These are phyloP conservation scores for Sambucus nigra DNA, from an alignment of 129 eudicot genomes.

Conservation along the genomic window DNA sequence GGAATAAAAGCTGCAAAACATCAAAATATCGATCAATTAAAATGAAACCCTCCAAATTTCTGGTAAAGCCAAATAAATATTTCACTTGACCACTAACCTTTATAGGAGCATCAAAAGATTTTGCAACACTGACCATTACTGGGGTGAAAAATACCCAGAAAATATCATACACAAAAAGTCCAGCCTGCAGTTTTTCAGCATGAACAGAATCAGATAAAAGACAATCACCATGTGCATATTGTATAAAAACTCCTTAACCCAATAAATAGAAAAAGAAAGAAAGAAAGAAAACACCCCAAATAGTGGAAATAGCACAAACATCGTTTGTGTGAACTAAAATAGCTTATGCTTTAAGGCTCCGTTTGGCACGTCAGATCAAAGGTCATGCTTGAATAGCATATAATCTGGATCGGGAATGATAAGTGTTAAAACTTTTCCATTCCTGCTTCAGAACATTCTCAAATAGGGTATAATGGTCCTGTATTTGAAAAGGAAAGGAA, in stretches of 20 bases:
- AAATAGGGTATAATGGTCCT: too few species aligned
- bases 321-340: too few species aligned
- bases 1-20: constrained; percentile 80
- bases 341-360: neutral
- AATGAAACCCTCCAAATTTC: neutral
- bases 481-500: too few species aligned
- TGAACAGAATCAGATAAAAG: constrained; percentile 6
- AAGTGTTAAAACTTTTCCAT: too few species aligned
- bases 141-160: constrained; percentile 99
- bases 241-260: neutral
- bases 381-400: too few species aligned
- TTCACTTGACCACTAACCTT: constrained; percentile 48
- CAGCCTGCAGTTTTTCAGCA: constrained; percentile 48
- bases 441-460: too few species aligned
- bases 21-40: constrained; percentile 4
- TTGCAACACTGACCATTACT: constrained; percentile 98
- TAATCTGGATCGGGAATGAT: too few species aligned
- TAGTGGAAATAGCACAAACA: too few species aligned
- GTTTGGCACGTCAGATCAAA: too few species aligned
- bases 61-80: neutral
- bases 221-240: neutral
- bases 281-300: neutral
- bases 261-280: neutral
- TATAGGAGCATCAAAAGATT: constrained; percentile 98
- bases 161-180: constrained; percentile 89